Base-by-base conservation (phyloP, 306 rosid genomes). In the Datisca glomerata region DNA sequence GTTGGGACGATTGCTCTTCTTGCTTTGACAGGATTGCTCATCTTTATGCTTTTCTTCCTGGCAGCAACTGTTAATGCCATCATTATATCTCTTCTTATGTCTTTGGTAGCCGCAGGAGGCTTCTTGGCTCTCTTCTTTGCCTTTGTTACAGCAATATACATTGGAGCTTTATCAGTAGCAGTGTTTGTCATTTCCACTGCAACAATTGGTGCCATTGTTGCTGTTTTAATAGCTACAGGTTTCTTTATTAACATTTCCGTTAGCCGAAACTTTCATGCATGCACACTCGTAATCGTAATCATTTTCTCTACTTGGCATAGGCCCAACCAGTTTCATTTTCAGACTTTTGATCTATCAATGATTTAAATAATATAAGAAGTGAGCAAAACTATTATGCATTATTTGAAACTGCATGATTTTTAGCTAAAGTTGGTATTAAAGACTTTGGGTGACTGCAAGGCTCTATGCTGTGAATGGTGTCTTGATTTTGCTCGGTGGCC, bases 21-120 rank as follows among this genome's bases (percentile, higher is more conserved):
- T 61, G 60, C 79, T 42, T 43, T 77, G 51, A 77, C 97, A 29
- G 97, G 97, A 36, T 54, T 84, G 66, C 75, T 83, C 48, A 70
- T 80, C 56, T 89, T 89, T 55, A 55, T 45, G 76, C 77, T 89
- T 60, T 89, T 89, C 94, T 74, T 83, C 55, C 51, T 77, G 70
- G 65, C 80, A 15, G 97, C 95, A 40, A 83, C 95, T 38, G 21
- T 76, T 66, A 89, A 77, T 50, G 97, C 86, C 42, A 18, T 89
- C 24, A 55, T 77, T 20, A 53, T 89, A 53, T 68, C 86, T 21
- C 73, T 89, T 45, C 69, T 89, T 13, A 16, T 83, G 38, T 77
- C 97, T 13, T 56, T 89, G 73, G 97, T 80, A 31, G 95, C 77
- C 8, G 95, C 81, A 9, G 97, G 97, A 68, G 93, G 97, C 43